Conservation (phyloP, 2,329 filamentous ascomycete species). For the Monosporascus sp. region DNA sequence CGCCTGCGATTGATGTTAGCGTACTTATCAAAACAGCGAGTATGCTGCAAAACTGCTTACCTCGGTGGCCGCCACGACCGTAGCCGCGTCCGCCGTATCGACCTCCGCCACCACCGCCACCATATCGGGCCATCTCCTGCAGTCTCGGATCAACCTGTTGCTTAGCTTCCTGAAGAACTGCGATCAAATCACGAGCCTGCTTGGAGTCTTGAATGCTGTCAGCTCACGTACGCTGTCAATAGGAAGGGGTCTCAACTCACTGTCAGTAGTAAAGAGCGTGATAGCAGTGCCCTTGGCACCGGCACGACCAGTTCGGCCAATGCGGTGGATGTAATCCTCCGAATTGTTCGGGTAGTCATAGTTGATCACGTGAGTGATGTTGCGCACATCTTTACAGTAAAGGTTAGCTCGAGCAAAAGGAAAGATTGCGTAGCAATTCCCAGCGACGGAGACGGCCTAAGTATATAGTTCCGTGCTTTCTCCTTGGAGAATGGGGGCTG, state of each 20-base stretch:
- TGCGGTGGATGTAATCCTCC: conserved; percentile 97
- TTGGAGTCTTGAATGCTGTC: conserved; percentile 63
- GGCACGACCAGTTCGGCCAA: conserved; percentile 92
- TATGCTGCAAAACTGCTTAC: conserved; percentile 21
- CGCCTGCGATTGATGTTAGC: conserved; percentile 12
- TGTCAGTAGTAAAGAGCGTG: conserved; percentile 98
- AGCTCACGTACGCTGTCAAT: conserved; percentile 17
- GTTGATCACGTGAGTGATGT: conserved; percentile 99
- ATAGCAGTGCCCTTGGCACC: conserved; percentile 94
- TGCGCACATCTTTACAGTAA: conserved; percentile 87
- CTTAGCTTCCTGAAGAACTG: conserved; percentile 91
- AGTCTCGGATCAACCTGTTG: conserved; percentile 96
- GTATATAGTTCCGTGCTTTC: conserved; percentile 46
- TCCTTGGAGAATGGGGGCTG: conserved; percentile 53
- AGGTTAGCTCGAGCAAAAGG: conserved; percentile 73
- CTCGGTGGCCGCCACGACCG: conserved; percentile 53
- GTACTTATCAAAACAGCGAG: background rate
- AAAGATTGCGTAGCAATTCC: conserved; percentile 54
- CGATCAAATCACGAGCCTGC: conserved; percentile 93
- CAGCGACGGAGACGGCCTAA: conserved; percentile 48
- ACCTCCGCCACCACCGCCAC: conserved; percentile 75
- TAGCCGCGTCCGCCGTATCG: conserved; percentile 65
- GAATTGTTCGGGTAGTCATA: conserved; percentile 99
- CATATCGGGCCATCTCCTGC: conserved; percentile 90
- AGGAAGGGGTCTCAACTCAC: conserved; percentile 54